These are phyloP conservation scores for Serendipita indica DNA, from an alignment of 768 basidiomycete species.

Conservation along the genomic window DNA sequence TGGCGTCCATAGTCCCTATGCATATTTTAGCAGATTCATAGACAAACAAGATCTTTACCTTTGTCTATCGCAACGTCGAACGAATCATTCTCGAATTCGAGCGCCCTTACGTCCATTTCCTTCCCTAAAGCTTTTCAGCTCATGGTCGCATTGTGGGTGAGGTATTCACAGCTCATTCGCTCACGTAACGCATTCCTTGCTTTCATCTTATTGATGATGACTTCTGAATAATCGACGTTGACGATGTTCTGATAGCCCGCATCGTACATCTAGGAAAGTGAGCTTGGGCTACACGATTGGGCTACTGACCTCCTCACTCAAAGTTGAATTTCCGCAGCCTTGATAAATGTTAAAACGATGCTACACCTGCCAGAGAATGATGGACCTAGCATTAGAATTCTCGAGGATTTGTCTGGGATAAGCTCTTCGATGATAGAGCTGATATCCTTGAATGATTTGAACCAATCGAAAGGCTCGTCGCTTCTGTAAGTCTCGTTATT, in stretches of 20 bases:
- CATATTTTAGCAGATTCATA: not conserved
- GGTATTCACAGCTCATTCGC: not conserved
- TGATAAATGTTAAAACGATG: not conserved
- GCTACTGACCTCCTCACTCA: conserved; percentile 54
- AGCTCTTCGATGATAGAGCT: conserved; percentile 42
- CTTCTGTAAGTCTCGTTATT: conserved; percentile 29
- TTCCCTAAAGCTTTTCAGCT: conserved; percentile 38
- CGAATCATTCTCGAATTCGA: conserved; percentile 41
- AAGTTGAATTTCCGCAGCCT: conserved; percentile 69
- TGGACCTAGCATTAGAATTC: conserved; percentile 51
- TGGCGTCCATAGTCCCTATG: conserved; percentile 71
- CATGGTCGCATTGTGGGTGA: not conserved
- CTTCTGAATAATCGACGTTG: conserved; percentile 64
- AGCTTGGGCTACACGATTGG: not conserved
- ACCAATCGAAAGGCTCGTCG: conserved; percentile 68
- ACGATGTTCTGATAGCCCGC: conserved; percentile 70
- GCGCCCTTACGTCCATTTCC: conserved; percentile 66
- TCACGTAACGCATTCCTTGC: conserved; percentile 29
- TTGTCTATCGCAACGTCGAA: conserved; percentile 82
- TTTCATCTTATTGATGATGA: conserved; percentile 64
- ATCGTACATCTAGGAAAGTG: conserved; percentile 54
- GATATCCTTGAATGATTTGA: conserved; percentile 68
- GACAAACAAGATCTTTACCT: conserved; percentile 26
- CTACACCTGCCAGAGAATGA: conserved; percentile 13
- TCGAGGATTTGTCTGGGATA: conserved; percentile 43